Evolutionary conservation across 2,329 filamentous ascomycete genomes (phyloP).

Genomic region (Xylariaceae sp.): DNA sequence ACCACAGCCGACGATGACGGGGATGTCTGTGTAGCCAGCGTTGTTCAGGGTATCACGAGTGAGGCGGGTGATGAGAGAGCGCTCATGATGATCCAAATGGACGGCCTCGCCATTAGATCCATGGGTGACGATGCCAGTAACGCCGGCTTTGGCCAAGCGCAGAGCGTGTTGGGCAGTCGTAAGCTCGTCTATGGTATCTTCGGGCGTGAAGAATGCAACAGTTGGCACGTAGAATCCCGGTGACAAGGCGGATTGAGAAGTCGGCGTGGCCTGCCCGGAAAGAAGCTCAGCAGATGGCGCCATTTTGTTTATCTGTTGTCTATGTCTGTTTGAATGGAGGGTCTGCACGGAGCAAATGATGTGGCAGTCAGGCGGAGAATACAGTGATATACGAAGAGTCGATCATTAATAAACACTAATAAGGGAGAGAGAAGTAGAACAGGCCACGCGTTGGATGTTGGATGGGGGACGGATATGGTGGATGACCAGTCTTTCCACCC

Average conservation of each 20-base stretch:
- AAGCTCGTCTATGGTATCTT: constrained; percentile 47
- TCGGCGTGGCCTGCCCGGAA: no score
- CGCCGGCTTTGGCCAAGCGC: constrained; percentile 22
- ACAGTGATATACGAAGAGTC: background rate
- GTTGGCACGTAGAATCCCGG: constrained; percentile 51
- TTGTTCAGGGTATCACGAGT: constrained; percentile 57
- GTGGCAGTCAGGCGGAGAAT: background rate
- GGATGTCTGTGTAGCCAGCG: constrained; percentile 52
- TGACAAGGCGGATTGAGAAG: constrained; percentile 17
- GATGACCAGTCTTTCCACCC: background rate
- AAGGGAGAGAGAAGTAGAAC: background rate
- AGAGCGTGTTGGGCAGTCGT: constrained; percentile 44
- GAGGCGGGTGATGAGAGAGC: constrained; percentile 55
- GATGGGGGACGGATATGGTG: no score
- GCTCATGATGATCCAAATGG: constrained; percentile 61
- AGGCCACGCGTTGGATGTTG: no score
- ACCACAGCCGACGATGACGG: constrained; percentile 61
- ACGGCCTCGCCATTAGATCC: constrained; percentile 73
- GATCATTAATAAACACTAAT: no score
- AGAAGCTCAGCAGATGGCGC: background rate
- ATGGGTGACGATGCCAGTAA: constrained; percentile 55
- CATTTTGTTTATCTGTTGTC: background rate
- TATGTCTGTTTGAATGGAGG: background rate
- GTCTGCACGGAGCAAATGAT: background rate
- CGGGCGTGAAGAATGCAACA: constrained; percentile 49